Evolutionary conservation across 2,329 filamentous ascomycete genomes (phyloP).

Genomic region (Dothiorella sarmentorum): DNA sequence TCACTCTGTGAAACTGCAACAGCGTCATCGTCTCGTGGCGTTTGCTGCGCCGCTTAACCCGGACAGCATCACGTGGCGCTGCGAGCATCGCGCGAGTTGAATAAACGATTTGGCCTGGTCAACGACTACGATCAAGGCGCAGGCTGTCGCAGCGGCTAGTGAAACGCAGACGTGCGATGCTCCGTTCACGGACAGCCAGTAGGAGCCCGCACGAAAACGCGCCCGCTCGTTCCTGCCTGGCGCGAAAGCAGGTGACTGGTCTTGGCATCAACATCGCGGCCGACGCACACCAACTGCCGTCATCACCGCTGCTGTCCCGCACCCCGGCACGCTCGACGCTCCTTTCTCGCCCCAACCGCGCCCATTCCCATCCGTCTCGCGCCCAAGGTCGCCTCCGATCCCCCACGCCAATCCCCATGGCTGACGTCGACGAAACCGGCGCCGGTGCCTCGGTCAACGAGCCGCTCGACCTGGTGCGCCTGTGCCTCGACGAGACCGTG

Average conservation of each 20-base stretch:
- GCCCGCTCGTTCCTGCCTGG: neutral
- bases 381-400: neutral
- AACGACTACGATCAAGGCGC: neutral
- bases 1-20: neutral
- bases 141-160: neutral
- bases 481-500: slow-evolving; percentile 91
- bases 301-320: slow-evolving; percentile 5
- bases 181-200: neutral
- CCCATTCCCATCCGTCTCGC: neutral
- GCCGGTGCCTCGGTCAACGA: slow-evolving; percentile 65
- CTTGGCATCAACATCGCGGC: slow-evolving; percentile 10
- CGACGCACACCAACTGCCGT: slow-evolving; percentile 2
- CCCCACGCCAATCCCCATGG: slow-evolving; percentile 57
- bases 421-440: slow-evolving; percentile 73
- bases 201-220: neutral
- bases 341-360: neutral
- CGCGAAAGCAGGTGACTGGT: slow-evolving; percentile 13
- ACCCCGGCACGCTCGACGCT: slow-evolving; percentile 3
- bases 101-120: neutral
- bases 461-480: slow-evolving; percentile 90
- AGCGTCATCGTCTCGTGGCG: slow-evolving; percentile 15
- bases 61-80: slow-evolving; percentile 1
- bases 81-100: neutral
- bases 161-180: neutral
- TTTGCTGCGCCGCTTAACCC: neutral